phyloP scores from a whole-genome alignment of 306 rosid species.

The Vigna nakashimae region DNA sequence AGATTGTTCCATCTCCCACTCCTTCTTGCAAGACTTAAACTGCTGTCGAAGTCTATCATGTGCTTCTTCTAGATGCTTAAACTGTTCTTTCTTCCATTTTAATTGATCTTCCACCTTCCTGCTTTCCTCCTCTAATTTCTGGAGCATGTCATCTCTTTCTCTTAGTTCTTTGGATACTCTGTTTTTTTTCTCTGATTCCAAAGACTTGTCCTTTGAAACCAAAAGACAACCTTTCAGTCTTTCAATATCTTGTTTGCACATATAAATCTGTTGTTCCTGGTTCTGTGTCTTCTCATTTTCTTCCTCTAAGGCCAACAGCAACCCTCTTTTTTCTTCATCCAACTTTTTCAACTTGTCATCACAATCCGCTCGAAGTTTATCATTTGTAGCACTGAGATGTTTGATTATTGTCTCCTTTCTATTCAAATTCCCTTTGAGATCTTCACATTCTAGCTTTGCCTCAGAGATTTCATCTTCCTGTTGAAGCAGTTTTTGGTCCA shows the following conservation, averaged over 20 bases:
- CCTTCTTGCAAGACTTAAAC: conserved; percentile 62
- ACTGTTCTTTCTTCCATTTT: conserved; percentile 89
- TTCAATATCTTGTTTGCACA: conserved; percentile 60
- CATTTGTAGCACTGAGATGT: conserved; percentile 64
- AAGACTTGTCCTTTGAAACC: conserved; percentile 57
- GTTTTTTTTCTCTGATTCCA: conserved; percentile 47
- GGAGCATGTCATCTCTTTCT: conserved; percentile 57
- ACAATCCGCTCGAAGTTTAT: conserved; percentile 57
- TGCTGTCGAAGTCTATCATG: conserved; percentile 57
- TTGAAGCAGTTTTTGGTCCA: conserved; percentile 58
- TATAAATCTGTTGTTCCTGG: conserved; percentile 56
- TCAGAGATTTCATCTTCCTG: conserved; percentile 50
- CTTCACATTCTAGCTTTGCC: conserved; percentile 50
- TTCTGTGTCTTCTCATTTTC: conserved; percentile 64
- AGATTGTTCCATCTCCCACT: conserved; percentile 69
- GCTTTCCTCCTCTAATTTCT: conserved; percentile 60
- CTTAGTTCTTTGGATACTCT: conserved; percentile 55
- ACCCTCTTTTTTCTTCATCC: conserved; percentile 59
- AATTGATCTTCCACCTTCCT: conserved; percentile 69
- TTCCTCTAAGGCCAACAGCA: conserved; percentile 64
- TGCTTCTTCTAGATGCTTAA: conserved; percentile 77
- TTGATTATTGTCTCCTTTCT: conserved; percentile 60
- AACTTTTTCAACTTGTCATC: conserved; percentile 51
- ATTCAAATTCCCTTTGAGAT: conserved; percentile 51
- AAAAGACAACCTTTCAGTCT: conserved; percentile 59